phyloP scores from a whole-genome alignment of 192 early-diverging fungal species.

The Linnemannia exigua region DNA sequence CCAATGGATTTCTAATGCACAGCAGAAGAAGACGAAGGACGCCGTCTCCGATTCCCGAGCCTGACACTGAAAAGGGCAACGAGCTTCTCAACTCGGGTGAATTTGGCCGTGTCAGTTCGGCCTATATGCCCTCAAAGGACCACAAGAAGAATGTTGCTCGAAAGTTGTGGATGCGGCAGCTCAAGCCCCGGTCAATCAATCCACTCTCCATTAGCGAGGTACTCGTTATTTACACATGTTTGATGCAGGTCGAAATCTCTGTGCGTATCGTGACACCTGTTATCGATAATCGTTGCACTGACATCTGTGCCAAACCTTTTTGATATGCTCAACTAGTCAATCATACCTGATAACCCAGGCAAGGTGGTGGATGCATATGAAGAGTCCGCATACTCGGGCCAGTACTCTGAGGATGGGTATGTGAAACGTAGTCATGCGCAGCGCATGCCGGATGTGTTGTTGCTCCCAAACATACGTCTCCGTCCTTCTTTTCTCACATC shows the following conservation, averaged over 20 bases:
- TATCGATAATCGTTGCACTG: background rate
- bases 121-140: conserved; percentile 9
- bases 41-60: conserved; percentile 45
- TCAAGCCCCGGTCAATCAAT: conserved; percentile 34
- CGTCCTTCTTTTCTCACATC: background rate
- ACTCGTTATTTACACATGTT: background rate
- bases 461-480: background rate
- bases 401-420: conserved; percentile 68
- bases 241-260: background rate
- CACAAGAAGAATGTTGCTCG: conserved; percentile 20
- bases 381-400: conserved; percentile 63
- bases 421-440: conserved; percentile 21
- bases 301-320: background rate
- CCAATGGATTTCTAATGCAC: background rate
- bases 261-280: too few relatives aligned
- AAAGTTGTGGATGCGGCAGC: conserved; percentile 48
- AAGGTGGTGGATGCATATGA: conserved; percentile 52
- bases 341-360: conserved; percentile 55
- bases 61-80: conserved; percentile 32
- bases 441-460: background rate
- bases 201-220: conserved; percentile 31
- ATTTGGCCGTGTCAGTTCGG: conserved; percentile 49
- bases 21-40: background rate
- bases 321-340: conserved; percentile 22
- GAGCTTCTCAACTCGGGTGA: conserved; percentile 49